Conservation (phyloP, 2,329 filamentous ascomycete genomes). For the Diplodia scrobiculata region DNA sequence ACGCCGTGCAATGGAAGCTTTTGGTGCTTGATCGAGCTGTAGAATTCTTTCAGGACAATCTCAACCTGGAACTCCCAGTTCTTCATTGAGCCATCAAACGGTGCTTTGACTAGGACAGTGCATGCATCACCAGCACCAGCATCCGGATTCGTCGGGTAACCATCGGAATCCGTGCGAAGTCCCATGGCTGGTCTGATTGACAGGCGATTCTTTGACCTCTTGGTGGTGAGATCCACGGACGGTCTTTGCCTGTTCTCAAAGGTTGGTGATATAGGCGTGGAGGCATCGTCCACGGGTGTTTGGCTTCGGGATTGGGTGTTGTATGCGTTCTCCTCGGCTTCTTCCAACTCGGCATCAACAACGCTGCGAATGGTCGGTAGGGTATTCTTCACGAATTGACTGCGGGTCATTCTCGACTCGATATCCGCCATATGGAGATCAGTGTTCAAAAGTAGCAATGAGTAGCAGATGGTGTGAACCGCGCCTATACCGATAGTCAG, state of each 20-base stretch:
- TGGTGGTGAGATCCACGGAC: conserved; percentile 32
- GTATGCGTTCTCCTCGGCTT: conserved; percentile 29
- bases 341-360: conserved; percentile 57
- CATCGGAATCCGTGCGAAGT: conserved; percentile 42
- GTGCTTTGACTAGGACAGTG: conserved; percentile 74
- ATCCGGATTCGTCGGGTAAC: conserved; percentile 39
- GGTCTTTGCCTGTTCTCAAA: conserved; percentile 3
- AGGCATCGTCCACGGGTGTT: conserved; percentile 11
- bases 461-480: conserved; percentile 96
- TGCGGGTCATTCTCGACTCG: conserved; percentile 92
- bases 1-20: conserved; percentile 83
- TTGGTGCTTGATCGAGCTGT: conserved; percentile 82
- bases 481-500: conserved; percentile 62
- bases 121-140: conserved; percentile 56
- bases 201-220: conserved; percentile 36
- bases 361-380: conserved; percentile 83
- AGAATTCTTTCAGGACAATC: conserved; percentile 87
- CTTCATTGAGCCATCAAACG: conserved; percentile 72
- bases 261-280: conserved; percentile 22
- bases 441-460: conserved; percentile 90
- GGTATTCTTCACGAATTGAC: conserved; percentile 94
- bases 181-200: conserved; percentile 27
- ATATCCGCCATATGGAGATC: conserved; percentile 95
- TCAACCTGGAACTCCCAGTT: conserved; percentile 91
- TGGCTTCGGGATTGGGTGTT: conserved; percentile 30